Evolutionary conservation across 2,329 filamentous ascomycete genomes (phyloP), one percentile per base, ranked within the genome.

Genomic region (Ophiostoma sp.): DNA sequence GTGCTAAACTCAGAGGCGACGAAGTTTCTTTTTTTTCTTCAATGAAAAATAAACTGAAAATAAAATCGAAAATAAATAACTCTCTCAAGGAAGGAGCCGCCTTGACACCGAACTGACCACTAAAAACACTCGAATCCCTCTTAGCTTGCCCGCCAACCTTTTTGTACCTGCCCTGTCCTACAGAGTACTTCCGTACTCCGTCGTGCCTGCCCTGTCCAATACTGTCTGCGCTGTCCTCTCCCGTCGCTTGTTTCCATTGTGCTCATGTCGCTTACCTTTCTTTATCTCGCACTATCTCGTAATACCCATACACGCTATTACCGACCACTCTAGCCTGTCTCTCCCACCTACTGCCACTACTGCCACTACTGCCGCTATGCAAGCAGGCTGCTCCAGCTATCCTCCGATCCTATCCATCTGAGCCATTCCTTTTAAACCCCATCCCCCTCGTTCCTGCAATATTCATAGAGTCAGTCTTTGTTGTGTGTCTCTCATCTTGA

Each of bases 211-310:
- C 36, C 44, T 48, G 17, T 48, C 44, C 52, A 27, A 13, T 57
- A n/a, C 52, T 27, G n/a, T 57, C 8, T 57, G 54, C 54, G 27
- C 54, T 60, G 54, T 60, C 54, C 23, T 33, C 52, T 27, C n/a
- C 27, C 23, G 52, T 57, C 52, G 52, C 52, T 57, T 57, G 52
- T 57, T n/a, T 57, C 52, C 23, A 62, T 27, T 33, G 57, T 62
- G 27, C 13, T 33, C 27, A 31, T 27, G 52, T 62, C 23, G 57
- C 52, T 57, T 57, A 57, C 57, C 27, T 60, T 35, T 62, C 27
- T 60, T 35, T 62, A 62, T 62, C 27, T 62, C 57, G 57, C 57
- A 62, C 27, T 33, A 62, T 62, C 57, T 62, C 57, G 57, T 62
- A 62, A 31, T 33, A 33, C 57, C 27, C 57, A 33, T 62, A 62